A percentile compares a stretch with the other conserved stretches of the same genome.
Evolutionary conservation across 2,329 filamentous ascomycete genomes (phyloP).

Genomic region (Paraphoma sp.): DNA sequence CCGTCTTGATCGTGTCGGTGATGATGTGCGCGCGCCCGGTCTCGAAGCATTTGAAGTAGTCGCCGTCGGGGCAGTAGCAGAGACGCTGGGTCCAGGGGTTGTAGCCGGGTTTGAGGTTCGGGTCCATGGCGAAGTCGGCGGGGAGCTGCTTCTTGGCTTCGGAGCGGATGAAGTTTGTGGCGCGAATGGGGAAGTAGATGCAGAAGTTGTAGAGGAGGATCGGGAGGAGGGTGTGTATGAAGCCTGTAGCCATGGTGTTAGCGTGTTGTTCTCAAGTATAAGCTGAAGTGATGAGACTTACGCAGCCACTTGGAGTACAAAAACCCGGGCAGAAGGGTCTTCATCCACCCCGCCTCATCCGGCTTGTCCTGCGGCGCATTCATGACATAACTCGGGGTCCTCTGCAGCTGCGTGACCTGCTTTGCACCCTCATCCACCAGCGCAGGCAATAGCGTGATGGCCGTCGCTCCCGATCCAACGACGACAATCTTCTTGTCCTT

Average conservation of each 20-base stretch:
- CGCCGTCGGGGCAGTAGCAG: conserved; percentile 70
- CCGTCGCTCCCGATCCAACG: conserved; percentile 80
- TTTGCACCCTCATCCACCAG: conserved; percentile 67
- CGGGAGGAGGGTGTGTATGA: conserved; percentile 59
- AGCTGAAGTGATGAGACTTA: conserved; percentile 4
- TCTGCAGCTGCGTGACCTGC: conserved; percentile 80
- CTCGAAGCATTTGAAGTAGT: conserved; percentile 63
- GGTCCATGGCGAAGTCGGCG: conserved; percentile 46
- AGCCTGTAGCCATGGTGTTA: conserved; percentile 23
- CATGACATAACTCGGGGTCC: conserved; percentile 71
- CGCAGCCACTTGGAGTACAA: conserved; percentile 58
- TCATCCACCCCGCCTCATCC: conserved; percentile 43
- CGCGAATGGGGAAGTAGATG: conserved; percentile 58
- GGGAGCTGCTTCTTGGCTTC: conserved; percentile 62
- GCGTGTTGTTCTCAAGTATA: neutral
- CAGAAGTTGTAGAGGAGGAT: conserved; percentile 60
- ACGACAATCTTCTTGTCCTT: conserved; percentile 72
- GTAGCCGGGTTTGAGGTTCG: conserved; percentile 56
- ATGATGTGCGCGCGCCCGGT: conserved; percentile 60
- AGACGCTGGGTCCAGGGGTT: conserved; percentile 73
- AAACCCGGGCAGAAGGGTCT: conserved; percentile 54
- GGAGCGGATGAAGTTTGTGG: conserved; percentile 56
- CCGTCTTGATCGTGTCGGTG: conserved; percentile 61
- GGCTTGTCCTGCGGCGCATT: conserved; percentile 55
- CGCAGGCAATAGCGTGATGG: conserved; percentile 76